Percentiles rank a stretch among this genome's conserved stretches.
Conservation (phyloP, 192 early-diverging fungal genomes). For the Podila horticola region DNA sequence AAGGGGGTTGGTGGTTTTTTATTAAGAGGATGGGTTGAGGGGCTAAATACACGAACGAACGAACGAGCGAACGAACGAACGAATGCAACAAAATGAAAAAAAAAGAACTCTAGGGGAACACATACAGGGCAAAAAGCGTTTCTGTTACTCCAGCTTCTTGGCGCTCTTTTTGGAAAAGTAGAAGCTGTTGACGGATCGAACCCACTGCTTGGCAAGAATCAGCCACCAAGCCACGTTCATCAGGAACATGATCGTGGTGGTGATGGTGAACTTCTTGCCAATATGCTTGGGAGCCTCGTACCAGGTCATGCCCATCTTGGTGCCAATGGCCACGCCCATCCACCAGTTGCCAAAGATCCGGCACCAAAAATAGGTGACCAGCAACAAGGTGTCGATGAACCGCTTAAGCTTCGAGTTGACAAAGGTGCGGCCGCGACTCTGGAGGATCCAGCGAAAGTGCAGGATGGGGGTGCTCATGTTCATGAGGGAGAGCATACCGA, state of each 20-base stretch:
- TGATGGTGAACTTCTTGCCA: constrained; percentile 45
- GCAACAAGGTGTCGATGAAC: constrained; percentile 39
- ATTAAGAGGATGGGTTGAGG: not conserved
- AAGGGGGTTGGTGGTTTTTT: not conserved
- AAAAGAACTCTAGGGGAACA: not conserved
- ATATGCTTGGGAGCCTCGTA: constrained; percentile 37
- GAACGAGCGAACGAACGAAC: not conserved
- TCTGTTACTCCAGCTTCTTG: constrained; percentile 42
- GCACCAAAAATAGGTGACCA: constrained; percentile 53
- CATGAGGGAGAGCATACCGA: constrained; percentile 51
- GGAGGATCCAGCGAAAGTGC: constrained; percentile 45
- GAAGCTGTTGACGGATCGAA: constrained; percentile 36
- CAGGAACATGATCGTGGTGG: constrained; percentile 46
- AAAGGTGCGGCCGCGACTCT: constrained; percentile 38
- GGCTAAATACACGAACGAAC: not conserved
- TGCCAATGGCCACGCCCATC: constrained; percentile 51
- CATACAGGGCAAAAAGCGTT: not conserved
- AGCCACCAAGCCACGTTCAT: constrained; percentile 50
- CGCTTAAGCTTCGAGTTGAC: constrained; percentile 41
- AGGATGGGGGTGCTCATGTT: constrained; percentile 52
- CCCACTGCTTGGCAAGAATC: constrained; percentile 49
- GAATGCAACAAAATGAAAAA: not conserved
- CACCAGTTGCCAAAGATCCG: constrained; percentile 52
- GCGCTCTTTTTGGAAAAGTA: constrained; percentile 37
- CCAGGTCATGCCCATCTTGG: constrained; percentile 45